These are phyloP conservation scores for Emericellopsis cladophorae DNA, from an alignment of 2,329 filamentous ascomycete species.

Conservation along the genomic window DNA sequence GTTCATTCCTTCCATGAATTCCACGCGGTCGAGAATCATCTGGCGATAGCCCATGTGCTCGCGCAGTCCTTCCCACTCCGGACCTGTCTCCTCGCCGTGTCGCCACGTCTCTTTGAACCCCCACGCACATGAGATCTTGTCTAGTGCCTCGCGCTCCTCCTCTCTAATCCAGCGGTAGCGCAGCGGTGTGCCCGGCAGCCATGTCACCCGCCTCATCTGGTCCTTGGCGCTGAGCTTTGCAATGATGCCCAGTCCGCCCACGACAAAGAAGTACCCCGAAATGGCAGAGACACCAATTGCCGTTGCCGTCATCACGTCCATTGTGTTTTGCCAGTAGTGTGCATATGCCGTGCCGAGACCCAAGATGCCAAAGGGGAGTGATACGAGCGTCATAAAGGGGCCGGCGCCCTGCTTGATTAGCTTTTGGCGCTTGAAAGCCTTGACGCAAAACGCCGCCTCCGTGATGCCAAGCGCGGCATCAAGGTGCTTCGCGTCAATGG, in stretches of 20 bases:
- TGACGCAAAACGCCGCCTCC: conserved; percentile 53
- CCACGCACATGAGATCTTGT: conserved; percentile 79
- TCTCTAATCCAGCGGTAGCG: conserved; percentile 77
- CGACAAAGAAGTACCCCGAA: conserved; percentile 71
- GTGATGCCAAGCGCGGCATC: conserved; percentile 65
- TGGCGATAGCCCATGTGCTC: conserved; percentile 73
- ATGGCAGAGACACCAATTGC: conserved; percentile 69
- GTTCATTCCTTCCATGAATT: conserved; percentile 84
- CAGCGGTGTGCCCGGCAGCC: conserved; percentile 71
- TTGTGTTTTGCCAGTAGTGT: conserved; percentile 44
- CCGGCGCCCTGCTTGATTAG: conserved; percentile 50
- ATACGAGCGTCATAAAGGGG: conserved; percentile 41
- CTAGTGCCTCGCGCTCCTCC: conserved; percentile 77
- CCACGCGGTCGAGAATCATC: conserved; percentile 82
- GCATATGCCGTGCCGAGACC: conserved; percentile 45
- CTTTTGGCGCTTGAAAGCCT: conserved; percentile 56
- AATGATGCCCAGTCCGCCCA: conserved; percentile 69
- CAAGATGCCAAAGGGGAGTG: conserved; percentile 58
- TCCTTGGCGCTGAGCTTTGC: conserved; percentile 82
- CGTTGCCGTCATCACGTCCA: conserved; percentile 65
- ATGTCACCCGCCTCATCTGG: conserved; percentile 88
- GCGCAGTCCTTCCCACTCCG: conserved; percentile 76
- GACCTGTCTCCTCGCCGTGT: conserved; percentile 80
- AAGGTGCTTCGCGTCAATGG: conserved; percentile 69
- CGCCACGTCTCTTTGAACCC: conserved; percentile 73